Evolutionary conservation across 768 basidiomycete species (phyloP).

Genomic region (Gloeophyllum trabeum): DNA sequence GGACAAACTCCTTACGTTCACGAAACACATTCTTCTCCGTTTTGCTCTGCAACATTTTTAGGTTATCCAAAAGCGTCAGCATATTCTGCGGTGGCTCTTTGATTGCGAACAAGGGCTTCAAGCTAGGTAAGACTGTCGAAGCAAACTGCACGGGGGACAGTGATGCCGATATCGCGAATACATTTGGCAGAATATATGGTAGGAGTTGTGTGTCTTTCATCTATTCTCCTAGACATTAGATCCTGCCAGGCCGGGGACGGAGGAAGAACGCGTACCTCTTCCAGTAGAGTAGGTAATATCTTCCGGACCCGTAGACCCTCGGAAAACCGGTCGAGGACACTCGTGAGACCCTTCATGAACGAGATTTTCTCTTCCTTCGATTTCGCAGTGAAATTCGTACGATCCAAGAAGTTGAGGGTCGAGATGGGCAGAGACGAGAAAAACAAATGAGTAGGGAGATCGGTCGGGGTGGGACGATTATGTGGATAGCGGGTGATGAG

Average conservation of each 20-base stretch:
- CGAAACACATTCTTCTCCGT: constrained; percentile 79
- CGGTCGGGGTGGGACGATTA: constrained; percentile 63
- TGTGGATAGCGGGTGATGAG: constrained; percentile 74
- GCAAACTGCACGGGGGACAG: constrained; percentile 78
- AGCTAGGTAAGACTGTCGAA: constrained; percentile 66
- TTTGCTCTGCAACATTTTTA: constrained; percentile 79
- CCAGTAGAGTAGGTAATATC: constrained; percentile 83
- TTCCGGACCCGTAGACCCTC: constrained; percentile 82
- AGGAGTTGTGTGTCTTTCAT: constrained; percentile 92
- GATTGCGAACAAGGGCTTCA: constrained; percentile 82
- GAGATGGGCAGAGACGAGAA: constrained; percentile 95
- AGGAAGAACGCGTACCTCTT: constrained; percentile 56
- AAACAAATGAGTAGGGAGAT: constrained; percentile 78
- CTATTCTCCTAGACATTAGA: constrained; percentile 19
- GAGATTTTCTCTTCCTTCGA: constrained; percentile 92
- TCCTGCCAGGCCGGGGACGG: neutral
- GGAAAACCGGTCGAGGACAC: constrained; percentile 76
- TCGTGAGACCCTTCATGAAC: constrained; percentile 83
- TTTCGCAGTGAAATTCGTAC: constrained; percentile 91
- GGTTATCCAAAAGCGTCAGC: constrained; percentile 85
- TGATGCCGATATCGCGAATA: constrained; percentile 77
- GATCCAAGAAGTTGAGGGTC: constrained; percentile 91
- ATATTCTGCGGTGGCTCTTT: constrained; percentile 98
- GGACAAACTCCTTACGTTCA: constrained; percentile 52
- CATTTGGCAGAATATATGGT: constrained; percentile 93